Evolutionary conservation across 129 eudicot genomes (phyloP), one percentile per base, ranked within the genome.

Genomic region (Deinandra increscens): DNA sequence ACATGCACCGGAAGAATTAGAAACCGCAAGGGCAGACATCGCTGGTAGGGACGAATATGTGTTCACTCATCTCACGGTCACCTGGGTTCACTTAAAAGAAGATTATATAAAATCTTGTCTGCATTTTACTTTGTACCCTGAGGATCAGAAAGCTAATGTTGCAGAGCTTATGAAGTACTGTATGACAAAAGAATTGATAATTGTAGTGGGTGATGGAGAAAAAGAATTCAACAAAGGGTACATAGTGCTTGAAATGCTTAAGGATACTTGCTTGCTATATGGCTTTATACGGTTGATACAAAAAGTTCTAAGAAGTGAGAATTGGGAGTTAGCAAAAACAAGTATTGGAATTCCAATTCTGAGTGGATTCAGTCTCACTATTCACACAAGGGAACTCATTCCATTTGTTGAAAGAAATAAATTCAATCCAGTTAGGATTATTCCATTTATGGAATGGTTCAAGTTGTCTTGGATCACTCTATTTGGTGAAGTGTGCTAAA

Each of bases 101-200:
- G 60, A 68, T 9, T 20, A 31, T 20, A 58, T 79, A 17, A 68
- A 72, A 46, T 33, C 76, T 4, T 75, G 84, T 38, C 53, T 78
- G 38, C 81, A 75, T 64, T 78, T 81, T 69, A 69, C 82, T 15
- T 68, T 83, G 54, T 83, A 75, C 66, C 82, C 87, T 4, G 79
- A 83, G 70, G 84, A 74, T 44, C 49, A 54, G 5, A 41, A 51
- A 42, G 67, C 80, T 9, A 63, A 76, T 12, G 50, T 60, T 22
- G 72, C 76, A 29, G 80, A 79, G 42, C 80, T 83, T 49, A 83
- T 83, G 53, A 71, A 76, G 62, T 83, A 83, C 59, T 80, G 87
- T 84, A 43, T 78, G 75, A 75, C 79, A 51, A 75, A 83, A 63
- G 80, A 80, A 45, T 29, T 83, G 54, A 73, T 83, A 5, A 77